Evolutionary conservation across 495 filamentous ascomycete species (phyloP).

Genomic region (Aspergillus affinis): DNA sequence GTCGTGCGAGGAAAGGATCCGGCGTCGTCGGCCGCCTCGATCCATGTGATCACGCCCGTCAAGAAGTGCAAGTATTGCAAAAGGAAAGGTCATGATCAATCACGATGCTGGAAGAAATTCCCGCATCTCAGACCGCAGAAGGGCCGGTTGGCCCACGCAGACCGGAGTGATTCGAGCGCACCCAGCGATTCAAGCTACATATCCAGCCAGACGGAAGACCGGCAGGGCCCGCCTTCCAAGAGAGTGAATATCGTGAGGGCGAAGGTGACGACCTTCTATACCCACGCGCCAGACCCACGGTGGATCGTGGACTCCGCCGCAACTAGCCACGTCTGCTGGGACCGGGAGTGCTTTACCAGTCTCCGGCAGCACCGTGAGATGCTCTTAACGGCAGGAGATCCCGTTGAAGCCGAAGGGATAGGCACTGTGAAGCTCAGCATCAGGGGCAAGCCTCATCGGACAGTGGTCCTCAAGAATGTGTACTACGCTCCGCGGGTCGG

Average conservation of each 20-base stretch:
- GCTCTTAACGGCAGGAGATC: slow-evolving; percentile 14
- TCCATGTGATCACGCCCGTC: slow-evolving; percentile 5
- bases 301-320: slow-evolving; percentile 21
- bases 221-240: slow-evolving; percentile 11
- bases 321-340: slow-evolving; percentile 21
- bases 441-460: slow-evolving; percentile 11
- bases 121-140: slow-evolving; percentile 1
- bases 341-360: slow-evolving; percentile 18
- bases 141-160: slow-evolving; percentile 8
- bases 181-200: slow-evolving; percentile 15
- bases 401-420: slow-evolving; percentile 21
- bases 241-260: slow-evolving; percentile 5
- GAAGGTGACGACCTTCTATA: slow-evolving; percentile 15
- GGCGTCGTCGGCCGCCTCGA: slow-evolving; percentile 7
- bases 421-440: slow-evolving; percentile 17
- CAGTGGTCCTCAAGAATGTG: slow-evolving; percentile 14
- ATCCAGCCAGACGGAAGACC: slow-evolving; percentile 18
- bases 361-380: slow-evolving; percentile 17
- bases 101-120: slow-evolving; percentile 15
- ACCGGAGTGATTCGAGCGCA: slow-evolving; percentile 10
- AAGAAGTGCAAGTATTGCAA: slow-evolving; percentile 16
- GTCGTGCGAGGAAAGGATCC: slow-evolving; percentile 6
- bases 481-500: slow-evolving; percentile 7
- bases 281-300: slow-evolving; percentile 16
- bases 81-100: slow-evolving; percentile 12